Conservation (phyloP, 768 basidiomycete genomes). For the Suillus variegatus region DNA sequence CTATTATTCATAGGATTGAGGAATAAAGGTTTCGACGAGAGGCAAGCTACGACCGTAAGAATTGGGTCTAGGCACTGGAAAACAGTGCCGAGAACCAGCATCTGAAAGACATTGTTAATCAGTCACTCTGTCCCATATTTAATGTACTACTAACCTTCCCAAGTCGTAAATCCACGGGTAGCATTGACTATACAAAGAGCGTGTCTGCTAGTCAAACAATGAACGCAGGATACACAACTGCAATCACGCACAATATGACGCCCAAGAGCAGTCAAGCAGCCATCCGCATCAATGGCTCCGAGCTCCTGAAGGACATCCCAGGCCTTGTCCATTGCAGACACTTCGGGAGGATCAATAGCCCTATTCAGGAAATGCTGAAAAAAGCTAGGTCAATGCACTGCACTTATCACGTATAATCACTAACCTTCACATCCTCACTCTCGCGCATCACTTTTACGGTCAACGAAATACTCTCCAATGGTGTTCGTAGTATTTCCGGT, state of each 20-base stretch:
- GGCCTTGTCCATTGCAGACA: conserved; percentile 74
- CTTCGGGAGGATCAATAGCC: conserved; percentile 83
- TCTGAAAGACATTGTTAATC: conserved; percentile 43
- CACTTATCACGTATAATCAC: conserved; percentile 18
- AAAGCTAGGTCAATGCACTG: background rate
- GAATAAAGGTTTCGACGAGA: conserved; percentile 91
- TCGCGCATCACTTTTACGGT: conserved; percentile 81
- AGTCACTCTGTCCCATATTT: background rate
- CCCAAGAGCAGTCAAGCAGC: conserved; percentile 78
- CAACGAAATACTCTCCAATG: conserved; percentile 79
- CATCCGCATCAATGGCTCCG: conserved; percentile 69
- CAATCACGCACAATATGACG: conserved; percentile 61
- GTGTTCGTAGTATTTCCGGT: conserved; percentile 88
- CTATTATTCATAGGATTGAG: conserved; percentile 78
- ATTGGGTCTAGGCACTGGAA: conserved; percentile 84
- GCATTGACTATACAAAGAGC: conserved; percentile 54
- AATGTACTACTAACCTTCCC: conserved; percentile 59
- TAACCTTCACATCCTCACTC: conserved; percentile 75
- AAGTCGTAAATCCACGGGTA: conserved; percentile 87
- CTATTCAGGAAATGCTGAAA: conserved; percentile 60
- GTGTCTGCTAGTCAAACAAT: conserved; percentile 9
- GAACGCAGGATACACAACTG: background rate
- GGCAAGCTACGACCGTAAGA: conserved; percentile 75
- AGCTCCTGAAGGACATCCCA: conserved; percentile 73
- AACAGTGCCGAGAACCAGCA: conserved; percentile 83